Evolutionary conservation across 768 basidiomycete genomes (phyloP).

Genomic region (Rhodocollybia butyracea): DNA sequence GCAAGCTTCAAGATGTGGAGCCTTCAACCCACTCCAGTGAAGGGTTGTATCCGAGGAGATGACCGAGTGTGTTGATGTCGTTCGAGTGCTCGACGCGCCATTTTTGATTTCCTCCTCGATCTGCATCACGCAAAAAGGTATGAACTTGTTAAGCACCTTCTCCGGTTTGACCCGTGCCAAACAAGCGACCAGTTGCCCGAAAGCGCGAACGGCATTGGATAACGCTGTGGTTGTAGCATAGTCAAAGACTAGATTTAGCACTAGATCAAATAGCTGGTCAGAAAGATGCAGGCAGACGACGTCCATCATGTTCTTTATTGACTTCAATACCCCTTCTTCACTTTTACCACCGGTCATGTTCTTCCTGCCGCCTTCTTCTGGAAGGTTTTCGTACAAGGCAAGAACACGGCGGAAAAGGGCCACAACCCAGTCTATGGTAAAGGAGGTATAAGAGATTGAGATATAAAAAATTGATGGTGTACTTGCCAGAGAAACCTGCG

Average conservation of each 20-base stretch:
- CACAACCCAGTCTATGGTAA: constrained; percentile 67
- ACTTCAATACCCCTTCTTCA: constrained; percentile 74
- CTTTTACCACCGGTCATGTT: constrained; percentile 84
- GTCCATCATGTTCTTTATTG: constrained; percentile 78
- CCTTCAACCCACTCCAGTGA: constrained; percentile 75
- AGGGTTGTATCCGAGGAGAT: constrained; percentile 84
- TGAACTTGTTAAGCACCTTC: constrained; percentile 75
- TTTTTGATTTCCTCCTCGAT: constrained; percentile 85
- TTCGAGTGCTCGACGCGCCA: constrained; percentile 84
- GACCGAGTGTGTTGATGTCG: constrained; percentile 70
- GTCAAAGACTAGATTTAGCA: constrained; percentile 78
- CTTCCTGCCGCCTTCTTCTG: constrained; percentile 89
- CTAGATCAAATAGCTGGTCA: constrained; percentile 77
- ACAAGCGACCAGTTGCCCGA: constrained; percentile 84
- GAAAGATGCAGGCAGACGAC: constrained; percentile 80
- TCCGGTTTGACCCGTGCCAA: constrained; percentile 76
- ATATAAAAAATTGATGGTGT: not conserved
- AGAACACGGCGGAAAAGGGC: constrained; percentile 76
- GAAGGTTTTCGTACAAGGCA: constrained; percentile 86
- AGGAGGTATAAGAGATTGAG: not conserved
- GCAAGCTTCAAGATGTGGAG: not conserved
- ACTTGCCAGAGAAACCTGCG: constrained; percentile 69
- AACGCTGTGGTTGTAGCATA: constrained; percentile 89
- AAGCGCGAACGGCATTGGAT: constrained; percentile 86
- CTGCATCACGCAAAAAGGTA: constrained; percentile 71